Evolutionary conservation across 2,329 filamentous ascomycete genomes (phyloP).

Genomic region (Xylariales sp.): DNA sequence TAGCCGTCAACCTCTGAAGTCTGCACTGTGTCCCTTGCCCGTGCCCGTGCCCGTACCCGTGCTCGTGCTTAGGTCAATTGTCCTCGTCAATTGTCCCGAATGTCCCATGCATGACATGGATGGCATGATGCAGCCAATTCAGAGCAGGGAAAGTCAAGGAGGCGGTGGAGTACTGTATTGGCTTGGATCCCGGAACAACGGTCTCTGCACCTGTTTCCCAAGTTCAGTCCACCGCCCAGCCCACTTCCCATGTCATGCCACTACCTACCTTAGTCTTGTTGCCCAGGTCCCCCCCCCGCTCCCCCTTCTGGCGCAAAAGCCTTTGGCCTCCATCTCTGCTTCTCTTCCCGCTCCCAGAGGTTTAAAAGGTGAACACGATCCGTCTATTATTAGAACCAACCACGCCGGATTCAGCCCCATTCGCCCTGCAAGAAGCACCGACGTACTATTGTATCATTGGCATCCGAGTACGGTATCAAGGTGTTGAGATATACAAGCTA

Average conservation of each 20-base stretch:
- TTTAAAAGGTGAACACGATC: constrained; percentile 36
- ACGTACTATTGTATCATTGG: constrained; percentile 24
- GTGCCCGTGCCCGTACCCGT: too few species aligned
- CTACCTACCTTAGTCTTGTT: too few species aligned
- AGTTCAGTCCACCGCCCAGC: not conserved
- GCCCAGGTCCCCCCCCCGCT: too few species aligned
- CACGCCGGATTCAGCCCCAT: constrained; percentile 48
- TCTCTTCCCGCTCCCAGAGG: constrained; percentile 22
- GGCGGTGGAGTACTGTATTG: not conserved
- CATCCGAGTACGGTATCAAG: constrained; percentile 11
- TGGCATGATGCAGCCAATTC: not conserved
- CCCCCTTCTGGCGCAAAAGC: too few species aligned
- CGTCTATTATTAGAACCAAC: constrained; percentile 49
- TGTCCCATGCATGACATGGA: not conserved
- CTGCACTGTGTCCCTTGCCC: too few species aligned
- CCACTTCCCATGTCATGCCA: too few species aligned
- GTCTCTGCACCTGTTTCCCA: constrained; percentile 2
- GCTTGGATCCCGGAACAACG: constrained; percentile 3
- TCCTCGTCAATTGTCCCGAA: too few species aligned
- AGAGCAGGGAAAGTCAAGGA: not conserved
- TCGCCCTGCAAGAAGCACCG: constrained; percentile 31
- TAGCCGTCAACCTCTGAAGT: too few species aligned
- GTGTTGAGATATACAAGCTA: too few species aligned
- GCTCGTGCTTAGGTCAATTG: too few species aligned
- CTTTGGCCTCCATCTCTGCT: not conserved